These are phyloP conservation scores for Gloeostereum incarnatum DNA, from an alignment of 768 basidiomycete species.

Conservation along the genomic window DNA sequence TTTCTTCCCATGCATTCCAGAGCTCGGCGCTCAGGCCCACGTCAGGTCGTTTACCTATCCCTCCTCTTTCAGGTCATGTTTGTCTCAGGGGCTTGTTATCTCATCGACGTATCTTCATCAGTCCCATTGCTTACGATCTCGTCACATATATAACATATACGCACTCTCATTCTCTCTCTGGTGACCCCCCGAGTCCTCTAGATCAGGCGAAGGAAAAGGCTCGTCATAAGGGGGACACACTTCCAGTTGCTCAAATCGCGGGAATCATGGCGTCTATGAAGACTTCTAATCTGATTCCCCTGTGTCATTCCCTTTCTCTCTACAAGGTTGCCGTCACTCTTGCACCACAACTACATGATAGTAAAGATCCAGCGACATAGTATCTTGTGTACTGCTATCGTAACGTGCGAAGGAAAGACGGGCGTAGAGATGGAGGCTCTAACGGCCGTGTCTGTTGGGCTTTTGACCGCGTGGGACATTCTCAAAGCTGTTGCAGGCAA, in stretches of 20 bases:
- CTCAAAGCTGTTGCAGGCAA: slow-evolving; percentile 84
- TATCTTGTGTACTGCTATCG: slow-evolving; percentile 58
- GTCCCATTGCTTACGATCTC: too few relatives aligned
- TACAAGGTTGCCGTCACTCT: slow-evolving; percentile 62
- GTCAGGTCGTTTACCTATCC: too few relatives aligned
- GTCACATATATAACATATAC: too few relatives aligned
- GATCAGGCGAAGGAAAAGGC: slow-evolving; percentile 45
- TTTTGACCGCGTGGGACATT: slow-evolving; percentile 91
- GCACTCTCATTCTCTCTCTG: too few relatives aligned
- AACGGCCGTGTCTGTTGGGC: slow-evolving; percentile 69
- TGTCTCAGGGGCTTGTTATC: too few relatives aligned
- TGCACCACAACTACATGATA: slow-evolving; percentile 25
- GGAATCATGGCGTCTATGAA: slow-evolving; percentile 84
- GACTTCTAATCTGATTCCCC: slow-evolving; percentile 75
- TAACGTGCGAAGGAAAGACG: slow-evolving; percentile 71
- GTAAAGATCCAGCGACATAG: slow-evolving; percentile 23
- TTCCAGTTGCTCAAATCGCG: slow-evolving; percentile 74
- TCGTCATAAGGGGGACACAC: slow-evolving; percentile 55
- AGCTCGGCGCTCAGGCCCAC: too few relatives aligned
- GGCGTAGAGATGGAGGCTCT: slow-evolving; percentile 94
- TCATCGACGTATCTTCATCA: too few relatives aligned
- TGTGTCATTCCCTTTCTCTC: slow-evolving; percentile 79
- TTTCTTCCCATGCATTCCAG: too few relatives aligned
- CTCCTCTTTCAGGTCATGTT: too few relatives aligned
- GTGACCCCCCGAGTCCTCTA: too few relatives aligned